Conservation (phyloP, 805 yeast genomes). For the Spathaspora passalidarum region DNA sequence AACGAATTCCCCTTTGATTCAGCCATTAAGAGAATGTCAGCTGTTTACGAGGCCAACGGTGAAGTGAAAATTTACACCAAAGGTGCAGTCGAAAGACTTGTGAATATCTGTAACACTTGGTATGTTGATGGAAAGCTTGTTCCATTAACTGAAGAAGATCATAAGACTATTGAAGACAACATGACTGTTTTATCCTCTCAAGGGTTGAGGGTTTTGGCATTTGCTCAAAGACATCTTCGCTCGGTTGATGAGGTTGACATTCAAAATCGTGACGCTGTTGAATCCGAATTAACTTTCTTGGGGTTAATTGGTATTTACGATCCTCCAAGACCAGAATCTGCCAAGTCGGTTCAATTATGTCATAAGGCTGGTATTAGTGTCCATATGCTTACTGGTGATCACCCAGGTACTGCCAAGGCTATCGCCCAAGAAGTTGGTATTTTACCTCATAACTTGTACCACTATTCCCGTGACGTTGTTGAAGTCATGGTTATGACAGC, state of each 20-base stretch:
- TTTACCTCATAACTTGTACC: conserved; percentile 45
- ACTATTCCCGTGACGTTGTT: conserved; percentile 55
- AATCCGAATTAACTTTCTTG: conserved; percentile 20
- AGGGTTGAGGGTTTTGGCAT: conserved; percentile 32
- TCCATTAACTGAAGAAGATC: conserved; percentile 20
- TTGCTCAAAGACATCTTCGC: conserved; percentile 21
- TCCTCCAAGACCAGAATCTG: conserved; percentile 33
- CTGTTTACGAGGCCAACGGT: conserved; percentile 16
- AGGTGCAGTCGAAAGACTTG: conserved; percentile 32
- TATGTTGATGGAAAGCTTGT: conserved; percentile 11
- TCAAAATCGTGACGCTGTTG: conserved; percentile 18
- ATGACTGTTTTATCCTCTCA: conserved; percentile 25
- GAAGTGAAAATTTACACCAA: conserved; percentile 19
- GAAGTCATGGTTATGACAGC: conserved; percentile 76
- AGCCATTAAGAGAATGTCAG: conserved; percentile 30
- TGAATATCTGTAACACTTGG: conserved; percentile 24
- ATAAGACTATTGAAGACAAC: conserved; percentile 19
- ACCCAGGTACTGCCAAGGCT: conserved; percentile 33
- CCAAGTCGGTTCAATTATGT: conserved; percentile 24
- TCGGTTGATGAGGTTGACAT: conserved; percentile 5
- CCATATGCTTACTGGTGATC: conserved; percentile 35
- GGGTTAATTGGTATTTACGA: conserved; percentile 35
- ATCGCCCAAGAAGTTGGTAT: conserved; percentile 37
- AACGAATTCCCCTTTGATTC: conserved; percentile 33
- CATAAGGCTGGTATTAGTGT: conserved; percentile 34